Conservation (phyloP, 1,284 basidiomycete species). For the Wolfiporia cocos region DNA sequence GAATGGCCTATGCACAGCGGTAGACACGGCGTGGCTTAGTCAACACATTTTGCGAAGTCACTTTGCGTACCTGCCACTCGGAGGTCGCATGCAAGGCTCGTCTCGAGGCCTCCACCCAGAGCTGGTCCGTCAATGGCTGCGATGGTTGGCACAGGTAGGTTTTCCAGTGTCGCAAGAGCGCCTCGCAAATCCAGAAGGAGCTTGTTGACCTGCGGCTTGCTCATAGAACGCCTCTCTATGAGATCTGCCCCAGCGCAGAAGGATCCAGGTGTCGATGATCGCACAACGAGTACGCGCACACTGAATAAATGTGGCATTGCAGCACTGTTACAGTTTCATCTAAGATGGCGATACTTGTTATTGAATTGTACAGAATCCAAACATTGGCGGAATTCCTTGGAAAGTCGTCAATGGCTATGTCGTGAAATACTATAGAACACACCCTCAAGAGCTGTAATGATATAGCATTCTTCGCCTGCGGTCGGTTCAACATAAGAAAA, state of each 20-base stretch:
- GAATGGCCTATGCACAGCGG: slow-evolving; percentile 32
- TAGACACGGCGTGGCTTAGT: background rate
- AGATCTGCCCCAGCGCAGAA: slow-evolving; percentile 96
- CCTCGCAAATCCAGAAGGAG: slow-evolving; percentile 78
- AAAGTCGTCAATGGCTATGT: background rate
- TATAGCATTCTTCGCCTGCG: slow-evolving; percentile 87
- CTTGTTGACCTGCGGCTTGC: slow-evolving; percentile 62
- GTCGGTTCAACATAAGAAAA: slow-evolving; percentile 74
- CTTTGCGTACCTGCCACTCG: slow-evolving; percentile 69
- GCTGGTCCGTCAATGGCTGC: slow-evolving; percentile 93
- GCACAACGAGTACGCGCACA: slow-evolving; percentile 73
- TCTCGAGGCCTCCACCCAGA: slow-evolving; percentile 86
- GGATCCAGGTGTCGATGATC: slow-evolving; percentile 66
- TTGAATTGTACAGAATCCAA: slow-evolving; percentile 66
- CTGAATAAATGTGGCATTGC: slow-evolving; percentile 28
- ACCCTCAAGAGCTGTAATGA: slow-evolving; percentile 71
- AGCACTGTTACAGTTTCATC: background rate
- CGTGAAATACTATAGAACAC: background rate
- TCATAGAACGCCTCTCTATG: slow-evolving; percentile 80
- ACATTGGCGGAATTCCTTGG: slow-evolving; percentile 67
- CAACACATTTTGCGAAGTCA: background rate
- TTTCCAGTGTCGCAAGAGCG: slow-evolving; percentile 72
- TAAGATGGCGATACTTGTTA: slow-evolving; percentile 40
- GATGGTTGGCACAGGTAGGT: slow-evolving; percentile 82
- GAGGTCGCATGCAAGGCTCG: slow-evolving; percentile 84